phyloP scores from a whole-genome alignment of 2,329 filamentous ascomycete species.

The Sporothrix dimorphospora region DNA sequence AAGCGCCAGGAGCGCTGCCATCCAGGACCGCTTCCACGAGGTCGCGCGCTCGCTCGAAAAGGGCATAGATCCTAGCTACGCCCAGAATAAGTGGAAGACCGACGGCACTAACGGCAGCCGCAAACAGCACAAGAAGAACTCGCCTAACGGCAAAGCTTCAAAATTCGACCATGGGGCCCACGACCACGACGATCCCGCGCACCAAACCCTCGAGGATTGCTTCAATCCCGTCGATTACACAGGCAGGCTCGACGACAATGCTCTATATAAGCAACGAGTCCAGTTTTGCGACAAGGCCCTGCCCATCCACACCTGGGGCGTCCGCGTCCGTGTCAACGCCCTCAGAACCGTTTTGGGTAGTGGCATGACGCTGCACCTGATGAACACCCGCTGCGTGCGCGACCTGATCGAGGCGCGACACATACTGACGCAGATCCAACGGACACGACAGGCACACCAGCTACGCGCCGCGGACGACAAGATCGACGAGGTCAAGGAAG shows the following conservation, averaged over 20 bases:
- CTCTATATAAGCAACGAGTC: slow-evolving; percentile 52
- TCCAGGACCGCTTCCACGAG: slow-evolving; percentile 54
- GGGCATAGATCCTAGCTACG: slow-evolving; percentile 58
- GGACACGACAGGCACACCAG: background rate
- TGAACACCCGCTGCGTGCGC: slow-evolving; percentile 45
- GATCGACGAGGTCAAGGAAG: no score
- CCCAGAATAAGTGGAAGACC: slow-evolving; percentile 43
- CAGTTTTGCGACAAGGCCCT: slow-evolving; percentile 49
- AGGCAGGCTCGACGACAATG: background rate
- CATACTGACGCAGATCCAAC: background rate
- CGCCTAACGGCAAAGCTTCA: no score
- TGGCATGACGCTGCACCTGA: slow-evolving; percentile 48
- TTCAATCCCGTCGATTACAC: background rate
- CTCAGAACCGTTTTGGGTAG: slow-evolving; percentile 53
- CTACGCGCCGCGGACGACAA: no score
- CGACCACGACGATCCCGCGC: no score
- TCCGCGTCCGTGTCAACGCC: slow-evolving; percentile 52
- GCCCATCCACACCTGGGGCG: slow-evolving; percentile 56
- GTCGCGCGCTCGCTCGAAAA: slow-evolving; percentile 59
- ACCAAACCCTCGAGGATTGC: no score
- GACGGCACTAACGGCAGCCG: slow-evolving; percentile 37
- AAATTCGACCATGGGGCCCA: no score
- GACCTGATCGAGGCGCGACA: slow-evolving; percentile 39
- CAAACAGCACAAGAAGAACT: no score
- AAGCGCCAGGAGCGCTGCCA: slow-evolving; percentile 54